Evolutionary conservation across 805 yeast species (phyloP).

Genomic region (Blastobotrys muscicola): DNA sequence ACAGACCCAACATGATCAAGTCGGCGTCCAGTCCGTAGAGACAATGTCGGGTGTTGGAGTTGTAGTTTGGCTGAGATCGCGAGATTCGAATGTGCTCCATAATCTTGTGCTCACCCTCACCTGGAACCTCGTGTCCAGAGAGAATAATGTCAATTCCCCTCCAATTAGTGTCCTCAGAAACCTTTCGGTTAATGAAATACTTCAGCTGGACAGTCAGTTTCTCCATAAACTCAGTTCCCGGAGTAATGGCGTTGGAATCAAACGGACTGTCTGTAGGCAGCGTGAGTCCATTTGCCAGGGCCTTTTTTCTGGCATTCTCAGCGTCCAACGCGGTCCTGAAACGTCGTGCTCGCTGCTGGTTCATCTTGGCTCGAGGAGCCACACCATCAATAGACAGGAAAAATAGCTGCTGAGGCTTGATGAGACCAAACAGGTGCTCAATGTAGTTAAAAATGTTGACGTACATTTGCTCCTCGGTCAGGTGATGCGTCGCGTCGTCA

Average conservation of each 20-base stretch:
- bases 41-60: conserved; percentile 83
- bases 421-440: conserved; percentile 82
- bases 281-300: conserved; percentile 60
- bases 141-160: conserved; percentile 63
- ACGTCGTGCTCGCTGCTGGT: conserved; percentile 93
- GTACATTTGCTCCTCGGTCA: conserved; percentile 87
- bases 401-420: conserved; percentile 76
- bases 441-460: conserved; percentile 89
- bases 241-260: conserved; percentile 89
- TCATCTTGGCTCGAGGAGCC: conserved; percentile 98
- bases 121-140: conserved; percentile 95
- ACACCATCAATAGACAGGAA: conserved; percentile 99
- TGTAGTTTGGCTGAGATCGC: conserved; percentile 63
- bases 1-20: conserved; percentile 84
- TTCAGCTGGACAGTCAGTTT: conserved; percentile 71
- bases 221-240: conserved; percentile 96
- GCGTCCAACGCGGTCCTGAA: conserved; percentile 92
- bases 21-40: conserved; percentile 95
- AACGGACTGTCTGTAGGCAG: conserved; percentile 81
- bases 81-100: conserved; percentile 82
- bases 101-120: conserved; percentile 97
- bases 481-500: conserved; percentile 48
- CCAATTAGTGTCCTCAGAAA: conserved; percentile 83
- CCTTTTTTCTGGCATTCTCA: conserved; percentile 65
- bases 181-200: conserved; percentile 80